Evolutionary conservation across 2,329 filamentous ascomycete species (phyloP).

Genomic region (Colletotrichum neosansevieriae): DNA sequence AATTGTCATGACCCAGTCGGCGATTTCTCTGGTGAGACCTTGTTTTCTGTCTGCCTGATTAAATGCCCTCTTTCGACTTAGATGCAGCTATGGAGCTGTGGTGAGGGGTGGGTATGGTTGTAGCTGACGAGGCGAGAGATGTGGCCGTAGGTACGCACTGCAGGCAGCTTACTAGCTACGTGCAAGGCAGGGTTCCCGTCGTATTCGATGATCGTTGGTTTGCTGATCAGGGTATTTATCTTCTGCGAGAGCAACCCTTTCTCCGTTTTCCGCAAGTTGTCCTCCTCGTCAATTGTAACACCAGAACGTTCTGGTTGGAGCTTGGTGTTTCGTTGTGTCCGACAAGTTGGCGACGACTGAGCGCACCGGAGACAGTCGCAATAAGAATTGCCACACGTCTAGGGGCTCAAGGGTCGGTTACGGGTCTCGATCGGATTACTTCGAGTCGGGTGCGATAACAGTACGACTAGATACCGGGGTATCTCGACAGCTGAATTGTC

Average conservation of each 20-base stretch:
- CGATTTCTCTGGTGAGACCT: constrained; percentile 2
- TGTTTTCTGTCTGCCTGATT: constrained; percentile 7
- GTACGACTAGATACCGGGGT: background rate
- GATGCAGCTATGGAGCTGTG: constrained; percentile 5
- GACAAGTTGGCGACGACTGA: background rate
- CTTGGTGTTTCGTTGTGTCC: background rate
- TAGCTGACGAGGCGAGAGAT: constrained; percentile 10
- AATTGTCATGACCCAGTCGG: constrained; percentile 19
- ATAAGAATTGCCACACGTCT: constrained; percentile 26
- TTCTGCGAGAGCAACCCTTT: background rate
- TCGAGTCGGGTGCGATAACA: constrained; percentile 7
- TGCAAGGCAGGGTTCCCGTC: constrained; percentile 30
- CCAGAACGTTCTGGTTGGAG: background rate
- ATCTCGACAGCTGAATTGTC: background rate
- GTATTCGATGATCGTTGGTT: constrained; percentile 6
- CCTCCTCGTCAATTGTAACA: background rate
- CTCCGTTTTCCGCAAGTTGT: constrained; percentile 4
- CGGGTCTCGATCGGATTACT: constrained; percentile 2
- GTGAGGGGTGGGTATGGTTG: background rate
- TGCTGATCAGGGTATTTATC: constrained; percentile 13
- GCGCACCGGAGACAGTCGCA: constrained; percentile 12
- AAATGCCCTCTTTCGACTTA: constrained; percentile 5
- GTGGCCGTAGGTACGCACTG: constrained; percentile 4
- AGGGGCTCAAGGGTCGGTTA: constrained; percentile 20
- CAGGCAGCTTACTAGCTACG: constrained; percentile 12